Evolutionary conservation across 2,329 filamentous ascomycete species (phyloP), one percentile per base, ranked within the genome.

Genomic region (Botrytis medusae): DNA sequence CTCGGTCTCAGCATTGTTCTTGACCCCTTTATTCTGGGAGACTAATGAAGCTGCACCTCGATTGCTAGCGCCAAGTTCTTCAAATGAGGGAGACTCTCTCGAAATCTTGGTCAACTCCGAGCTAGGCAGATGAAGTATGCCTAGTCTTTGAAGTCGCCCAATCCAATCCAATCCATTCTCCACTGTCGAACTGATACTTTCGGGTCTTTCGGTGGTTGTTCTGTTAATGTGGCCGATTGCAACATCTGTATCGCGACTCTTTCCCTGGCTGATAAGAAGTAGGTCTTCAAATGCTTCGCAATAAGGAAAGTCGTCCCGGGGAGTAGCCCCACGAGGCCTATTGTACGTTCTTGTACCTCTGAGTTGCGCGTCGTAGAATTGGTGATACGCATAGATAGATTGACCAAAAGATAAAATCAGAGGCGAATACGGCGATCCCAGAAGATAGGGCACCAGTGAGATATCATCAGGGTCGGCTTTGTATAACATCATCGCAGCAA

Each of bases 341-440:
- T 18, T 12, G 16, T 32, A 40, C n/a, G 9, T 32, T 20, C 16
- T 18, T 20, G 25, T 32, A n/a, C 16, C 25, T 40, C 34, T 32
- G 44, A 25, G 22, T 60, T 29, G 62, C 62, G 51, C 20, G 14
- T 59, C 34, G 57, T 44, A 62, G 22, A n/a, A 40, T 25, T 40
- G 22, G 7, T 42, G 34, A n/a, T 62, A 25, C 3, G 60, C 60
- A 42, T 9, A n/a, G 37, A 62, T n/a, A 32, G 72, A 51, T 63
- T 72, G 67, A 29, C 63, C 54, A 9, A 65, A 51, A 8, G 74
- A 72, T 37, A 81, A 72, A 44, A 71, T 75, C 1, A 81, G 44
- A 2, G 80, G 80, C 10, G 80, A 81, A 64, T 81, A 81, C 40
- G 78, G 74, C 2, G 80, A 81, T 46, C 79, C 78, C 7, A 81